Evolutionary conservation across 345 rosid genomes (phyloP).

Genomic region (Lepidium africanum): DNA sequence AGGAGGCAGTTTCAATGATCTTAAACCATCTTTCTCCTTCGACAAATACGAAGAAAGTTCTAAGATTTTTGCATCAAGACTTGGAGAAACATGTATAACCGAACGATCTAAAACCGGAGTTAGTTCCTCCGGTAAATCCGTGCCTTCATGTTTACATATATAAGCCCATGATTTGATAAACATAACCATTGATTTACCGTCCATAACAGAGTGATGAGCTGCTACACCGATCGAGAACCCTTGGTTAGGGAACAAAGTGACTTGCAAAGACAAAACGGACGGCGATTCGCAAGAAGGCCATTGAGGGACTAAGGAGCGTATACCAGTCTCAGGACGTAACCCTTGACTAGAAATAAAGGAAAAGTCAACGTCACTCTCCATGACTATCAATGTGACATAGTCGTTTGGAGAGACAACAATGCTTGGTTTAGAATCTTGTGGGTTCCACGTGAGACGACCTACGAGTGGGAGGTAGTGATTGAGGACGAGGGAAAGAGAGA

Average conservation of each 20-base stretch:
- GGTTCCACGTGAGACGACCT: constrained; percentile 22
- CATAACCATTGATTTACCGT: background rate
- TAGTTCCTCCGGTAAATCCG: background rate
- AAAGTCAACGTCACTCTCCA: constrained; percentile 14
- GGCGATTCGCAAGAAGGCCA: background rate
- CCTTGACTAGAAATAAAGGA: background rate
- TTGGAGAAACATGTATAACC: constrained; percentile 3
- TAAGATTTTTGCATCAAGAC: background rate
- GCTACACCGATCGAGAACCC: constrained; percentile 25
- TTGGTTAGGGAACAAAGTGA: constrained; percentile 8
- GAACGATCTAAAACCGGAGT: constrained; percentile 29
- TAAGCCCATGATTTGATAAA: constrained; percentile 27
- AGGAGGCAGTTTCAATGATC: background rate
- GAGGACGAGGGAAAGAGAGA: constrained; percentile 24
- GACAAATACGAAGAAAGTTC: background rate
- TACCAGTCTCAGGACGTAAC: background rate
- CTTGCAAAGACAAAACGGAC: background rate
- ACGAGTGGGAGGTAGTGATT: constrained; percentile 18
- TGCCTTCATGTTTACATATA: background rate
- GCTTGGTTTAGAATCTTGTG: constrained; percentile 11
- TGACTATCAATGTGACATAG: constrained; percentile 20
- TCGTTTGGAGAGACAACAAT: constrained; percentile 13
- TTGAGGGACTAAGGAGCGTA: constrained; percentile 11
- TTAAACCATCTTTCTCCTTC: background rate
- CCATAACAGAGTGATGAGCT: constrained; percentile 18